phyloP scores from a whole-genome alignment of 177 flowering plant genomes.

The Vitis hybrid region DNA sequence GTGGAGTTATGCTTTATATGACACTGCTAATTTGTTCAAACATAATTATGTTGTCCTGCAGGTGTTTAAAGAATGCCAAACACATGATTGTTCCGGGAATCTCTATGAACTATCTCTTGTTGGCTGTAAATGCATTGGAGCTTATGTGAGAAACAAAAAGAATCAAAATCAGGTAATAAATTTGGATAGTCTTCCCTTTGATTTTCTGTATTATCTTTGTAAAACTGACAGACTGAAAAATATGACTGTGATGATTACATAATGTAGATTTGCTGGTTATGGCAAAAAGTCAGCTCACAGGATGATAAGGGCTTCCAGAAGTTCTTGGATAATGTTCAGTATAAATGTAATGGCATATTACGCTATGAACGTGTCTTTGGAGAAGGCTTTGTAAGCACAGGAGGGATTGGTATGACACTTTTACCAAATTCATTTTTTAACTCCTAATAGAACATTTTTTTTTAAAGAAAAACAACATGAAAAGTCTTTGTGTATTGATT shows the following conservation, averaged over 20 bases:
- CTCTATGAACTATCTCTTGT: conserved; percentile 76
- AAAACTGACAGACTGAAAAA: neutral
- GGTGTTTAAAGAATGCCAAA: conserved; percentile 81
- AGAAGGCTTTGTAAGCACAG: conserved; percentile 94
- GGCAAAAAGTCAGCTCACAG: conserved; percentile 75
- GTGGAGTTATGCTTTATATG: no score
- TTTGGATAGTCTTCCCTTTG: conserved; percentile 7
- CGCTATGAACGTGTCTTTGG: conserved; percentile 98
- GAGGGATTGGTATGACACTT: conserved; percentile 78
- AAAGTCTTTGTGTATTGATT: neutral
- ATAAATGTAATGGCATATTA: conserved; percentile 73
- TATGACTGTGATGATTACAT: conserved; percentile 5
- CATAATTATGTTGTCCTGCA: conserved; percentile 24
- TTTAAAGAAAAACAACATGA: neutral
- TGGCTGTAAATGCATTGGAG: conserved; percentile 89
- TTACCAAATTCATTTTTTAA: neutral
- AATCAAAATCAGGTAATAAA: conserved; percentile 85
- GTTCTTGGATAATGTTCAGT: conserved; percentile 93
- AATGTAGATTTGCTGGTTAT: conserved; percentile 92
- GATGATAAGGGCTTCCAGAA: conserved; percentile 84
- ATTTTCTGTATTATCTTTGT: neutral
- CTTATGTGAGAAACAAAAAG: conserved; percentile 89
- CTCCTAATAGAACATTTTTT: neutral
- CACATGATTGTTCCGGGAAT: conserved; percentile 55
- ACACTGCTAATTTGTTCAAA: no score